Conservation (phyloP, 108 stramenopile species). For the Skeletonema tropicum region DNA sequence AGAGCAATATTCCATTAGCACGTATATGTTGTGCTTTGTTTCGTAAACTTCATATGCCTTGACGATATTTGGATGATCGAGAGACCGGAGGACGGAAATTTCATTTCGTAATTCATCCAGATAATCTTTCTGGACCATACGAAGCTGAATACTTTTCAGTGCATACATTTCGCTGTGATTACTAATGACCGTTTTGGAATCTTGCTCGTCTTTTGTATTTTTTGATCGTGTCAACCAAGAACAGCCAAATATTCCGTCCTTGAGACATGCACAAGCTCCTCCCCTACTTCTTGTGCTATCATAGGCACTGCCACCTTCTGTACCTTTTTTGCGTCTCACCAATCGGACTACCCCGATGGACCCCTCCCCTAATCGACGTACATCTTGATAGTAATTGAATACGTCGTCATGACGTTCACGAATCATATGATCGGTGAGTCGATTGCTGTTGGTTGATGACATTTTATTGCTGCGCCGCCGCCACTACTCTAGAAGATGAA, state of each 20-base stretch:
- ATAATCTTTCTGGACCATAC: conserved; percentile 60
- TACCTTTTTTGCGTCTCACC: conserved; percentile 57
- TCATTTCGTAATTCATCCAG: conserved; percentile 89
- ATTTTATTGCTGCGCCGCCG: neutral
- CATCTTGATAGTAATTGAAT: conserved; percentile 39
- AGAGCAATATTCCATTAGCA: conserved; percentile 80
- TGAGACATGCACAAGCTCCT: conserved; percentile 11
- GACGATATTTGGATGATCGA: conserved; percentile 96
- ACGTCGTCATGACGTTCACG: conserved; percentile 9
- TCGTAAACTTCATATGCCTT: conserved; percentile 86
- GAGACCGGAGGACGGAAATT: conserved; percentile 77
- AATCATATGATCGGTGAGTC: conserved; percentile 15
- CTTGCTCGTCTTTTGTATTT: neutral
- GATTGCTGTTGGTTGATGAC: neutral
- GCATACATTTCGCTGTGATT: conserved; percentile 58
- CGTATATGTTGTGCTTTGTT: conserved; percentile 64
- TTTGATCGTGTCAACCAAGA: neutral
- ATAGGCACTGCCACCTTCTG: conserved; percentile 60
- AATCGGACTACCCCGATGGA: conserved; percentile 72
- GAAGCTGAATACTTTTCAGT: conserved; percentile 66
- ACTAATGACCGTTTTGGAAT: neutral
- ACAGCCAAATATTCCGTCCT: conserved; percentile 26
- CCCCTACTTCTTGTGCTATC: conserved; percentile 7
- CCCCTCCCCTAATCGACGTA: conserved; percentile 71
- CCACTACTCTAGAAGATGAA: too few relatives aligned